Conservation (phyloP, 2,329 filamentous ascomycete species). For the Paraphoma chrysanthemicola region DNA sequence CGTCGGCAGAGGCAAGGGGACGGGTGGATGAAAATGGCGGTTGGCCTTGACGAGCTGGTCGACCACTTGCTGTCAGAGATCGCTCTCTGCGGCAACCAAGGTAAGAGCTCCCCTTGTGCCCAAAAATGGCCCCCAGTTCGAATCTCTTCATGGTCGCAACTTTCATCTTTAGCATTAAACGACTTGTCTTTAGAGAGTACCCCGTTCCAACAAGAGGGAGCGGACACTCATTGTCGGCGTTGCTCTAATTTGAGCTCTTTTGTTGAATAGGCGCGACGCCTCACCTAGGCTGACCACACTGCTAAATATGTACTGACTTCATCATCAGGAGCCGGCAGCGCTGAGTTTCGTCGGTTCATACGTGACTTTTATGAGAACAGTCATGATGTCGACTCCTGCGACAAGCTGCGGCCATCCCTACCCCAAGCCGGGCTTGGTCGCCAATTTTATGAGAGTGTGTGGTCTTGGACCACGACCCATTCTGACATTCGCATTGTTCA, state of each 20-base stretch:
- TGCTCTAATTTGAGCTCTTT: not conserved
- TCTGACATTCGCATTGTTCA: slow-evolving; percentile 62
- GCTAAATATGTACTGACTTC: slow-evolving; percentile 6
- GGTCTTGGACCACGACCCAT: slow-evolving; percentile 64
- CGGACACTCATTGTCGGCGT: not conserved
- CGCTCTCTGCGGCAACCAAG: slow-evolving; percentile 64
- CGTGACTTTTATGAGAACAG: slow-evolving; percentile 42
- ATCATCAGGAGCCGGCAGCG: slow-evolving; percentile 47
- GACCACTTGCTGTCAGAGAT: slow-evolving; percentile 66
- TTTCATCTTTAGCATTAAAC: not conserved
- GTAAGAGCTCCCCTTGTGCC: slow-evolving; percentile 51
- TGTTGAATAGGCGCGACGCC: not conserved
- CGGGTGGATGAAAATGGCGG: slow-evolving; percentile 33
- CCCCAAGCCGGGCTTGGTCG: slow-evolving; percentile 51
- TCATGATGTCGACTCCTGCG: not conserved
- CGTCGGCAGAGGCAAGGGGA: slow-evolving; percentile 23
- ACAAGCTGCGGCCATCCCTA: not conserved
- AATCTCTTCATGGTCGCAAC: slow-evolving; percentile 5
- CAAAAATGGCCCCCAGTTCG: slow-evolving; percentile 6
- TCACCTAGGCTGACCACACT: not conserved
- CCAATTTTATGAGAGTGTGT: slow-evolving; percentile 60
- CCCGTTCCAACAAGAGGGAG: too few relatives aligned
- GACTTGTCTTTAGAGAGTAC: too few relatives aligned
- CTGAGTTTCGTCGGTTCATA: slow-evolving; percentile 50
- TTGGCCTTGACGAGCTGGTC: slow-evolving; percentile 63